These are phyloP conservation scores for Termitomyces sp. DNA, from an alignment of 768 basidiomycete genomes.

Conservation along the genomic window DNA sequence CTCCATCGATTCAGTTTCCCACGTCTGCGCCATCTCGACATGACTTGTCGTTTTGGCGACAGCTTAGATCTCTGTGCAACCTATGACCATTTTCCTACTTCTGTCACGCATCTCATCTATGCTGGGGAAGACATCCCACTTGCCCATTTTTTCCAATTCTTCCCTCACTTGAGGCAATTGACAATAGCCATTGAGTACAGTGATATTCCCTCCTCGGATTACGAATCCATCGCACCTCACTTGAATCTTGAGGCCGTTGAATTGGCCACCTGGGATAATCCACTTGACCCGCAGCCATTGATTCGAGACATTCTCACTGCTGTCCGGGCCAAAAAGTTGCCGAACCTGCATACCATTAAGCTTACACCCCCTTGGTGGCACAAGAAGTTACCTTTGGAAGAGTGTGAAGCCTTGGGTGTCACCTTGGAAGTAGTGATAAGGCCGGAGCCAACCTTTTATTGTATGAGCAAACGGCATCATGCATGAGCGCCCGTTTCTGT, in stretches of 20 bases:
- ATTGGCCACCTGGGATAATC: neutral
- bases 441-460: neutral
- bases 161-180: neutral
- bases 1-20: neutral
- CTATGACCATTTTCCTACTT: neutral
- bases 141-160: neutral
- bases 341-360: neutral
- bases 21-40: neutral
- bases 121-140: neutral
- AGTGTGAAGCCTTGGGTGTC: neutral
- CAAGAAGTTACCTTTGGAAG: neutral
- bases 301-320: neutral
- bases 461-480: neutral
- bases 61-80: neutral
- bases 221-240: neutral
- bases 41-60: too few species aligned
- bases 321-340: neutral
- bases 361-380: neutral
- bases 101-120: neutral
- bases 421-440: neutral
- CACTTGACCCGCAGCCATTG: neutral
- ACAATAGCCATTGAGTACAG: too few species aligned
- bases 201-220: neutral
- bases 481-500: too few species aligned
- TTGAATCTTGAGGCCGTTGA: neutral